phyloP scores from a whole-genome alignment of 495 filamentous ascomycete species.

The Xylaria castorea region DNA sequence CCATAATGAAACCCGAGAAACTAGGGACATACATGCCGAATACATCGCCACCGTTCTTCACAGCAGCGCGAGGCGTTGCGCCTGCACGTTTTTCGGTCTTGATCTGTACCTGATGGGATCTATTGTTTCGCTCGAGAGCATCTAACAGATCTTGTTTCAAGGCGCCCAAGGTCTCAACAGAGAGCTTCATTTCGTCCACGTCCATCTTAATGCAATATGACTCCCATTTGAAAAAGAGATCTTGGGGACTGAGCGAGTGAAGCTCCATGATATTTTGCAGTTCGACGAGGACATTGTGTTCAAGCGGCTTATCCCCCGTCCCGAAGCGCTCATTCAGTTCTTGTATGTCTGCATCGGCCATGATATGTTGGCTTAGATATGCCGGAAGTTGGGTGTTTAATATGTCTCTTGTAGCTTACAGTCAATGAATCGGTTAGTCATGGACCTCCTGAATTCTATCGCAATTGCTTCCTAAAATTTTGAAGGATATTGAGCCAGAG shows the following conservation, averaged over 20 bases:
- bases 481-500: neutral
- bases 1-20: neutral
- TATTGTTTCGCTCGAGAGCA: slow-evolving; percentile 71
- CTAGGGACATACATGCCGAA: slow-evolving; percentile 76
- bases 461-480: slow-evolving; percentile 6
- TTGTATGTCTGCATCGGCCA: slow-evolving; percentile 57
- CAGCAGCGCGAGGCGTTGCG: slow-evolving; percentile 69
- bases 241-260: slow-evolving; percentile 75
- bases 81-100: slow-evolving; percentile 66
- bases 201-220: slow-evolving; percentile 93
- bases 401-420: neutral
- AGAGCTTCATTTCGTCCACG: slow-evolving; percentile 71
- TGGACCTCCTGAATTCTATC: neutral
- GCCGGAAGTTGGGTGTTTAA: neutral
- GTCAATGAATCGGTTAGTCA: neutral
- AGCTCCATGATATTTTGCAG: slow-evolving; percentile 83
- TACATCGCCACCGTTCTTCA: slow-evolving; percentile 66
- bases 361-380: slow-evolving; percentile 39
- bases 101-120: slow-evolving; percentile 54
- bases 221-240: slow-evolving; percentile 98
- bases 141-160: slow-evolving; percentile 91
- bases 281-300: slow-evolving; percentile 76
- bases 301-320: slow-evolving; percentile 56
- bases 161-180: slow-evolving; percentile 68
- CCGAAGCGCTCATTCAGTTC: slow-evolving; percentile 77